Evolutionary conservation across 2,329 filamentous ascomycete genomes (phyloP).

Genomic region (Myriosclerotinia scirpicola): DNA sequence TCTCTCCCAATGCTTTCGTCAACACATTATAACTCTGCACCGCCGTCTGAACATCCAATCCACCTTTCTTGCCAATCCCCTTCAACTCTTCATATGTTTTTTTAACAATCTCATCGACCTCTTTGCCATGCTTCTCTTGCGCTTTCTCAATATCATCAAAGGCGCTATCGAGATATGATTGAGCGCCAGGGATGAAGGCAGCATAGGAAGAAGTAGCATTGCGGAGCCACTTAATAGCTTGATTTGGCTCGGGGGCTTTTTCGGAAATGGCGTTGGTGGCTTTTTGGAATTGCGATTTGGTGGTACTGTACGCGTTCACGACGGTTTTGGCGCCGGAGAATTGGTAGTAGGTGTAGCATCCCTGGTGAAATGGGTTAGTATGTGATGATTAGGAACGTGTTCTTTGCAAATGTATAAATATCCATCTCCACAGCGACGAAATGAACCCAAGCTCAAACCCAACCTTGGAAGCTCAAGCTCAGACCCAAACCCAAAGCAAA

Average conservation of each 20-base stretch:
- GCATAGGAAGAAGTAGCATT: constrained; percentile 68
- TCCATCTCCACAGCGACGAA: no score
- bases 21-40: constrained; percentile 62
- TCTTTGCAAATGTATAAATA: no score
- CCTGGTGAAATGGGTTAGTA: constrained; percentile 24
- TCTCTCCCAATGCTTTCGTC: constrained; percentile 58
- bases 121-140: constrained; percentile 64
- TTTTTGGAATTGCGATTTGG: constrained; percentile 59
- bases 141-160: constrained; percentile 72
- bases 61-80: constrained; percentile 54
- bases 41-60: constrained; percentile 62
- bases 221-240: constrained; percentile 65
- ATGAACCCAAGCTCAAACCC: no score
- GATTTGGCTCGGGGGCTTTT: constrained; percentile 63
- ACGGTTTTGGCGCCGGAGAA: constrained; percentile 48
- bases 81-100: constrained; percentile 69
- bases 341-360: constrained; percentile 54
- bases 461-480: no score
- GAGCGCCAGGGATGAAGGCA: constrained; percentile 69
- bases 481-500: no score
- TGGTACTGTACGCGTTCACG: constrained; percentile 52
- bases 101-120: constrained; percentile 67
- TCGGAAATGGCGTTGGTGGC: constrained; percentile 61
- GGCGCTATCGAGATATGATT: constrained; percentile 63
- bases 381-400: no score